phyloP scores from a whole-genome alignment of 2,329 filamentous ascomycete species.

The Talaromyces albobiverticillius region DNA sequence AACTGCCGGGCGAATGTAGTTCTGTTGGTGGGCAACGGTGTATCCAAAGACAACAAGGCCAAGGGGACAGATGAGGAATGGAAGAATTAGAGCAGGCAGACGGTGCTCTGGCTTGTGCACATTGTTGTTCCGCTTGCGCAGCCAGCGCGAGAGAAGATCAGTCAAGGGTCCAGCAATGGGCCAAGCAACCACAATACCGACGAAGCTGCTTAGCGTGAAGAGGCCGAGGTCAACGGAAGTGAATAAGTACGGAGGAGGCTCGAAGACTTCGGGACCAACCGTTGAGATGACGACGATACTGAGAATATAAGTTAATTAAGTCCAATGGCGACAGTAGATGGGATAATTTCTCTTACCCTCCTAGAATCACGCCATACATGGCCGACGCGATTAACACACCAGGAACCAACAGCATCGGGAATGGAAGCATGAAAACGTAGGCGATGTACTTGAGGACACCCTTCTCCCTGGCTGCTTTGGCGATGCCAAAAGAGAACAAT shows the following conservation, averaged over 20 bases:
- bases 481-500: constrained; percentile 13
- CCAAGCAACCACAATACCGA: constrained; percentile 38
- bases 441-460: no score
- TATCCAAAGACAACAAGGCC: constrained; percentile 34
- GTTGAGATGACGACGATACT: constrained; percentile 22
- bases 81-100: constrained; percentile 37
- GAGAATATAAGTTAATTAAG: constrained; percentile 3
- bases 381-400: constrained; percentile 24
- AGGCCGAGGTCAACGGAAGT: constrained; percentile 24
- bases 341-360: constrained; percentile 20
- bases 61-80: constrained; percentile 33
- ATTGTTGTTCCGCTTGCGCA: constrained; percentile 30
- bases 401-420: constrained; percentile 24
- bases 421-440: constrained; percentile 21
- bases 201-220: constrained; percentile 32
- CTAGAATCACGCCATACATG: constrained; percentile 27
- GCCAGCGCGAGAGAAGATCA: constrained; percentile 34
- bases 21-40: constrained; percentile 22
- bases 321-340: no score
- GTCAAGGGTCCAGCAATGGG: constrained; percentile 41
- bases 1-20: constrained; percentile 25
- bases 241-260: constrained; percentile 32
- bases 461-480: neutral
- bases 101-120: constrained; percentile 40
- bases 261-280: constrained; percentile 25